Conservation (phyloP, 2,329 filamentous ascomycete genomes). For the Pseudogymnoascus sp. region DNA sequence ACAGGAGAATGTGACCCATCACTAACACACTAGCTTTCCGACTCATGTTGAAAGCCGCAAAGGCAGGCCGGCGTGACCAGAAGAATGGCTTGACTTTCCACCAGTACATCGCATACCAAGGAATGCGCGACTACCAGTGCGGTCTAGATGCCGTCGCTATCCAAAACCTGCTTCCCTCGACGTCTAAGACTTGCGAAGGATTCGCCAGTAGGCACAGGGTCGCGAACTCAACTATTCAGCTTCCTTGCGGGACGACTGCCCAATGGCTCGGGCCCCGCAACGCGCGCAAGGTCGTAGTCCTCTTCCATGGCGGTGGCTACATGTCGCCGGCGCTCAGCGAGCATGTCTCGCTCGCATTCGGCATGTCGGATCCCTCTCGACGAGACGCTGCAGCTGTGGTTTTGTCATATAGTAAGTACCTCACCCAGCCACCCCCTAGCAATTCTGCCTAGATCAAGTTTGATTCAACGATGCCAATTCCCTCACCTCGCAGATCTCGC, state of each 20-base stretch:
- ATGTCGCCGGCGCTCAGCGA: slow-evolving; percentile 40
- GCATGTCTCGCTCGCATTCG: slow-evolving; percentile 38
- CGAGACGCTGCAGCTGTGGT: slow-evolving; percentile 23
- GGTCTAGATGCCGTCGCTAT: not conserved
- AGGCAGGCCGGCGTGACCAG: not conserved
- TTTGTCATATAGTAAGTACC: slow-evolving; percentile 41
- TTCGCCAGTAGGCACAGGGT: not conserved
- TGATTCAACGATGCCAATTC: not conserved
- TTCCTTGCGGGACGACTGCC: slow-evolving; percentile 33
- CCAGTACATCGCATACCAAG: not conserved
- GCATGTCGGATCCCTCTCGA: not conserved
- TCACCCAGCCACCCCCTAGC: not conserved
- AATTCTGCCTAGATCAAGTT: not conserved
- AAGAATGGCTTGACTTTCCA: not conserved
- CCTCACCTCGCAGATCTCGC: slow-evolving; percentile 34
- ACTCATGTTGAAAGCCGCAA: not conserved
- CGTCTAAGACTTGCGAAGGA: not conserved
- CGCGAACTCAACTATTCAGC: not conserved
- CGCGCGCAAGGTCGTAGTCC: slow-evolving; percentile 38
- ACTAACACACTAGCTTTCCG: not conserved
- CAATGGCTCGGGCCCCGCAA: slow-evolving; percentile 40
- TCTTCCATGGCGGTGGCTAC: slow-evolving; percentile 51
- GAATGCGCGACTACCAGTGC: not conserved
- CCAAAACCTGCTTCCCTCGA: not conserved
- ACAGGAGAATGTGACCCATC: not conserved